A percentile compares a stretch with the other conserved stretches of the same genome.
These are phyloP conservation scores for Astragalus membranaceus DNA, from an alignment of 306 rosid genomes.

Conservation along the genomic window DNA sequence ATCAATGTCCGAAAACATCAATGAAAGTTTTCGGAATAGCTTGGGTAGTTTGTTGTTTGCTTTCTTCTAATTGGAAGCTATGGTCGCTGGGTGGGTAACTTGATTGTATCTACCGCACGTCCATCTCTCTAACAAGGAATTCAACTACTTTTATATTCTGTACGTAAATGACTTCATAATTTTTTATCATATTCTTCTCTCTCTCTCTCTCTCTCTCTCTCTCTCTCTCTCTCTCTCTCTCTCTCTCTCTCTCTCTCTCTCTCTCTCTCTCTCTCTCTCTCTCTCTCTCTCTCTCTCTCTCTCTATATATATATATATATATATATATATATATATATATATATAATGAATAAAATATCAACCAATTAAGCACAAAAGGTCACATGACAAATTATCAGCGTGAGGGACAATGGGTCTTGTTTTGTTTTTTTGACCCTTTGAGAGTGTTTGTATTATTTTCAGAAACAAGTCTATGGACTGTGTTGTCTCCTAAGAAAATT, in stretches of 20 bases:
- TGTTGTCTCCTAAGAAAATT: neutral
- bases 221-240: too few relatives aligned
- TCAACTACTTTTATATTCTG: neutral
- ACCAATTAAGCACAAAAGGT: too few relatives aligned
- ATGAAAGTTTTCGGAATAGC: slow-evolving; percentile 2
- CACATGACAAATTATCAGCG: too few relatives aligned
- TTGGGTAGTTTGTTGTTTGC: slow-evolving; percentile 24
- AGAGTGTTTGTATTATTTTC: neutral
- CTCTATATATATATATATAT: too few relatives aligned
- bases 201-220: too few relatives aligned
- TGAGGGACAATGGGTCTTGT: neutral
- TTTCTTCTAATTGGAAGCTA: neutral
- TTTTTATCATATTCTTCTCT: too few relatives aligned
- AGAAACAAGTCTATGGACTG: neutral
- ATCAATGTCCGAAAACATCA: slow-evolving; percentile 6
- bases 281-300: too few relatives aligned
- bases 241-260: too few relatives aligned
- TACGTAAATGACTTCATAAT: too few relatives aligned
- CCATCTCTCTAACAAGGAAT: neutral
- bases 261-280: too few relatives aligned
- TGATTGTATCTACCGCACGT: neutral
- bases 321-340: too few relatives aligned
- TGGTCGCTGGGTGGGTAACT: slow-evolving; percentile 7
- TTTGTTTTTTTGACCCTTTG: neutral
- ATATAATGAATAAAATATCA: too few relatives aligned